Percentiles rank a stretch among this genome's conserved stretches.
These are phyloP conservation scores for Alternaria postmessia DNA, from an alignment of 2,329 filamentous ascomycete genomes.

Conservation along the genomic window DNA sequence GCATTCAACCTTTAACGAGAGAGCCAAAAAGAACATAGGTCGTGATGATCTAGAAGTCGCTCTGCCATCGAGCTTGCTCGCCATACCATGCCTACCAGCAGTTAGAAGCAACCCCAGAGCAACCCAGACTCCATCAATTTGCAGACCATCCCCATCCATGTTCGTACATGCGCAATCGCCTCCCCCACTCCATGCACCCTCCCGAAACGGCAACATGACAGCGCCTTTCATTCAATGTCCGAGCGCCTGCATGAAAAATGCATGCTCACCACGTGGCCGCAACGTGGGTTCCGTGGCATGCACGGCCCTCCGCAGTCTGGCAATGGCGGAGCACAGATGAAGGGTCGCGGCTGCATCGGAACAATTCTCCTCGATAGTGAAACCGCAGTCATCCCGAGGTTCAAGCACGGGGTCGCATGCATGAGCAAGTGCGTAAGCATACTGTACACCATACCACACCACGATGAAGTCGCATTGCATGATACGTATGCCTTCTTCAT, in stretches of 20 bases:
- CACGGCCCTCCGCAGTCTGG: slow-evolving; percentile 8
- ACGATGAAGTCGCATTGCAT: background rate
- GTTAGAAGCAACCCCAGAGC: background rate
- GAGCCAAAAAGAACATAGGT: background rate
- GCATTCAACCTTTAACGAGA: background rate
- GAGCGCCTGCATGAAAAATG: slow-evolving; percentile 16
- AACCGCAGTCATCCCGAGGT: background rate
- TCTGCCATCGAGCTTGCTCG: background rate
- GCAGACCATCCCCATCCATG: background rate
- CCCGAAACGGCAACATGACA: slow-evolving; percentile 1
- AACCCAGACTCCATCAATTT: background rate
- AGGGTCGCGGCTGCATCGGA: slow-evolving; percentile 3
- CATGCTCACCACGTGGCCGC: slow-evolving; percentile 15
- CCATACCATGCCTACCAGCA: background rate
- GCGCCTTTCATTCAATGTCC: slow-evolving; percentile 7
- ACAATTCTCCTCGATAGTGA: slow-evolving; percentile 4
- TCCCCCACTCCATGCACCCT: background rate
- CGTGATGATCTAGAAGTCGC: background rate
- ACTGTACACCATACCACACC: background rate
- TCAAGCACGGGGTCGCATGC: background rate
- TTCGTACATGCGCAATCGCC: slow-evolving; percentile 1
- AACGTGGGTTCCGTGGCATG: slow-evolving; percentile 8
- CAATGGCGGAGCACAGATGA: background rate
- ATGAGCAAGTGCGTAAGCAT: background rate
- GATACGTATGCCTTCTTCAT: background rate